Evolutionary conservation across 1,284 basidiomycete genomes (phyloP), one percentile per base, ranked within the genome.

Genomic region (Papiliotrema laurentii): DNA sequence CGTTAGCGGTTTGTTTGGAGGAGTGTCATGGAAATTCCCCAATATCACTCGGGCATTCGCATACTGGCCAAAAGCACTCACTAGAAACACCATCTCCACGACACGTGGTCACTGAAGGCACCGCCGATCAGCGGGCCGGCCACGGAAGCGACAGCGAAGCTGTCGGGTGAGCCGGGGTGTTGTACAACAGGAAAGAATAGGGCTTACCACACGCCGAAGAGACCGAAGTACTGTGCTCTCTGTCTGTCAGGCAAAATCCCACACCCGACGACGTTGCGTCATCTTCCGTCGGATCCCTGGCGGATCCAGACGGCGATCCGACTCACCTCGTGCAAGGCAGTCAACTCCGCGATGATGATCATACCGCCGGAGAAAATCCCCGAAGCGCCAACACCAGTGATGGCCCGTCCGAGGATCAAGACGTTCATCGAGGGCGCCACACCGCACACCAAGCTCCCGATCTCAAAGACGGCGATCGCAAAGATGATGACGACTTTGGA

Each of bases 361-460:
- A 75, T 68, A 25, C 56, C 68, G 0, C 68, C 60, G 5, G 66
- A 65, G 57, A 78, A 77, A 55, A 80, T 76, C 5, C 78, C 79
- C 0, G 75, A 75, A 0, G 76, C 78, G 9, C 78, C 79, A 3
- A 76, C 60, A 28, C 79, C 78, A 0, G 77, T 73, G 35, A 80
- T 56, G 0, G 77, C 78, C 26, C 79, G 70, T 7, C 77, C 78
- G 22, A 79, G 60, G 45, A 79, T 78, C 40, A 79, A 63, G 24
- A 78, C 66, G 13, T 69, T 59, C 56, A 78, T 76, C 13, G 53
- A 69, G 0, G 75, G 73, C 0, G 80, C 75, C n/a, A 77, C 74
- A 33, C 72, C 80, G 55, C 80, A 81, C 16, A 81, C 57, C 28
- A 80, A 65, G 4, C 75, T 77, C 3, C 80, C 80, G 26, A 80